phyloP scores from a whole-genome alignment of 306 rosid species.

The Mimosa bimucronata region DNA sequence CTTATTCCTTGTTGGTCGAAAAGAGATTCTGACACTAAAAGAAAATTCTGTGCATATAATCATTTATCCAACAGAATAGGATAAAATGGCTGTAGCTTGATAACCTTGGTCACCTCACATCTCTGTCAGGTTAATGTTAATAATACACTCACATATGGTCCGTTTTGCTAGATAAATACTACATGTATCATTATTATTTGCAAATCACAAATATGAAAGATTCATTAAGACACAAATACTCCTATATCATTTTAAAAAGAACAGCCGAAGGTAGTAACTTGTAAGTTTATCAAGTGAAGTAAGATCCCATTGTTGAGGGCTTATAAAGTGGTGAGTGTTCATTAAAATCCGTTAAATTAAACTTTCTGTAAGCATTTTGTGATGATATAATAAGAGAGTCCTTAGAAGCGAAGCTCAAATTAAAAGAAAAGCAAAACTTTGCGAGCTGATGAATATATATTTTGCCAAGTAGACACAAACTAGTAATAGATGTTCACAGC shows the following conservation, averaged over 20 bases:
- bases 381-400: conserved; percentile 23
- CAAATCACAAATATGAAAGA: neutral
- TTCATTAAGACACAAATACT: neutral
- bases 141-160: too few relatives aligned
- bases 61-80: too few relatives aligned
- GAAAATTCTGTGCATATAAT: too few relatives aligned
- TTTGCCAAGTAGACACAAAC: neutral
- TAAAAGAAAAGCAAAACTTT: neutral
- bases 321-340: neutral
- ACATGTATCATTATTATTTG: neutral
- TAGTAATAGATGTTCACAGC: neutral
- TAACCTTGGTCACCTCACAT: too few relatives aligned
- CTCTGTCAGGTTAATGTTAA: too few relatives aligned
- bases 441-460: neutral
- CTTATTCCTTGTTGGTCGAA: too few relatives aligned
- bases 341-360: neutral
- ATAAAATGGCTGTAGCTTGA: too few relatives aligned
- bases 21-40: too few relatives aligned
- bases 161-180: neutral
- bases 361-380: neutral
- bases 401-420: conserved; percentile 26
- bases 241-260: neutral
- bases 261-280: neutral
- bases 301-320: neutral
- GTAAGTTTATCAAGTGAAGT: neutral